phyloP scores from a whole-genome alignment of 129 eudicot genomes.

The Centella asiatica region DNA sequence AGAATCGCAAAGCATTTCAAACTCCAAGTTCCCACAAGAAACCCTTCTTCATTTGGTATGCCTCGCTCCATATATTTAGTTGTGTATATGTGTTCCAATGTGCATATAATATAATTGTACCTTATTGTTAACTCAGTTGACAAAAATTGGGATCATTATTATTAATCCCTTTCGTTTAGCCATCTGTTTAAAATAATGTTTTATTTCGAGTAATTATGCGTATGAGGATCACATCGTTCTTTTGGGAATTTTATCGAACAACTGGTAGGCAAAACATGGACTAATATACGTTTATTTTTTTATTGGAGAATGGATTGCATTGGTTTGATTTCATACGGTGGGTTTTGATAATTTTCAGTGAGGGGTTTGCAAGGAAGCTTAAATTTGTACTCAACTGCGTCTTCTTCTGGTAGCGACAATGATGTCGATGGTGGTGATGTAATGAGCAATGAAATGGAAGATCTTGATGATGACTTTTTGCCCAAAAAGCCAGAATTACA shows the following conservation, averaged over 20 bases:
- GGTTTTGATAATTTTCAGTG: conserved; percentile 24
- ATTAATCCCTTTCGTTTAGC: neutral
- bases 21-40: conserved; percentile 11
- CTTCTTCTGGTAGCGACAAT: conserved; percentile 23
- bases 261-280: neutral
- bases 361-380: conserved; percentile 40
- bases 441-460: conserved; percentile 20
- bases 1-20: conserved; percentile 34
- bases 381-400: conserved; percentile 35
- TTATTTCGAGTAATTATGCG: neutral
- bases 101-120: neutral
- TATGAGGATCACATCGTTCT: neutral
- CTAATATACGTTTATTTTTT: neutral
- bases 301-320: neutral
- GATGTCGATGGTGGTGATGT: conserved; percentile 18
- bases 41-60: conserved; percentile 24
- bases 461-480: conserved; percentile 35
- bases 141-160: neutral
- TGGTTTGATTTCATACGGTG: neutral
- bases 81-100: neutral
- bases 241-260: conserved; percentile 18
- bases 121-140: neutral
- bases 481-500: conserved; percentile 52
- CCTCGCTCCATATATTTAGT: neutral
- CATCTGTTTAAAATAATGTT: no score